A percentile compares a stretch with the other conserved stretches of the same genome.
These are phyloP conservation scores for Fomitopsis betulina DNA, from an alignment of 1,284 basidiomycete genomes.

Conservation along the genomic window DNA sequence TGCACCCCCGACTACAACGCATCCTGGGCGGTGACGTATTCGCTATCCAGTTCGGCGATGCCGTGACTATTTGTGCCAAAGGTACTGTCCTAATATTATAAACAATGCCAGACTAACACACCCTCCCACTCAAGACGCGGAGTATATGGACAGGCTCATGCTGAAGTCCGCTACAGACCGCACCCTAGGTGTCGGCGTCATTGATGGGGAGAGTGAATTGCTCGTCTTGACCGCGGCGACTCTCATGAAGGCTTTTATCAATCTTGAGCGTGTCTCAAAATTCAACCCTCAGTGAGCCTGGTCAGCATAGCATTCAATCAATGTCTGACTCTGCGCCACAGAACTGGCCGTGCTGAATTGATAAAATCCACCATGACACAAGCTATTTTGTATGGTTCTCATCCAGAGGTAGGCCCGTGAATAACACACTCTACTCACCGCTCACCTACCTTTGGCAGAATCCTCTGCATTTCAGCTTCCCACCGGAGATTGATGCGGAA, in stretches of 20 bases:
- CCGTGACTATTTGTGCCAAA: slow-evolving; percentile 66
- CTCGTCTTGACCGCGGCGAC: slow-evolving; percentile 62
- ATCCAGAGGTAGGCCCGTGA: slow-evolving; percentile 44
- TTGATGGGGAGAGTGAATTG: slow-evolving; percentile 44
- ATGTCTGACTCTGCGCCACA: slow-evolving; percentile 18
- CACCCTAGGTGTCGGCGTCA: slow-evolving; percentile 64
- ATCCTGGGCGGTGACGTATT: slow-evolving; percentile 52
- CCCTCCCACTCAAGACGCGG: slow-evolving; percentile 43
- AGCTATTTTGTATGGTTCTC: slow-evolving; percentile 78
- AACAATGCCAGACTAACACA: background rate
- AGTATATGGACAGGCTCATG: slow-evolving; percentile 67
- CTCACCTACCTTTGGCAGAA: slow-evolving; percentile 44
- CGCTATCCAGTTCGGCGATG: slow-evolving; percentile 71
- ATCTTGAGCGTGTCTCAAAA: slow-evolving; percentile 52
- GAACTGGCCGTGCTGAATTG: slow-evolving; percentile 59
- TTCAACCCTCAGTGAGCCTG: slow-evolving; percentile 52
- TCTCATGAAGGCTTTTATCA: slow-evolving; percentile 61
- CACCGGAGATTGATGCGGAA: slow-evolving; percentile 73
- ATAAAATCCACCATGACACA: slow-evolving; percentile 86
- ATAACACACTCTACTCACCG: background rate
- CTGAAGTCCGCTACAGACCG: slow-evolving; percentile 64
- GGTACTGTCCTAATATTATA: slow-evolving; percentile 32
- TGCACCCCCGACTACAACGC: slow-evolving; percentile 63
- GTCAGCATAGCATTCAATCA: background rate
- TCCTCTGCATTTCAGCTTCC: slow-evolving; percentile 81